Base-by-base conservation (phyloP, 805 yeast genomes). In the Millerago galiae region DNA sequence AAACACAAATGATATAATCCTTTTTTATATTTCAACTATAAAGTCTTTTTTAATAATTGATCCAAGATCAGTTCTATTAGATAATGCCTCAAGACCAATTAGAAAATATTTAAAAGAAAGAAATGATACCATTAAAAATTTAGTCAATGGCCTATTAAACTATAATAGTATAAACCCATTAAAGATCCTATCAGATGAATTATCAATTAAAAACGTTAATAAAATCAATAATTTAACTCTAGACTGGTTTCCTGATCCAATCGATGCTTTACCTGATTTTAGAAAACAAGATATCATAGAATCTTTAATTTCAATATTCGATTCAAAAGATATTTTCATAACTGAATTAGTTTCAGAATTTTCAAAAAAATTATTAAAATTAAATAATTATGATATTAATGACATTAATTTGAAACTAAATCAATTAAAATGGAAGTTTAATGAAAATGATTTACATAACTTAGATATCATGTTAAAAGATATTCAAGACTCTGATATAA, bases 261-360 rank as follows among this genome's bases (percentile, higher is more conserved):
- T 85, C 13, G 96, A 88, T 63, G 95, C 96, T 0, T 72, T 89
- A n/a, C 86, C 90, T 0, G 95, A 87, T 59, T 88, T 84, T 63
- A 72, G 75, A 35, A 75, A 77, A 46, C 73, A 76, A 34, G 95
- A 86, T 54, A 73, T 81, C 5, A 78, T 88, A 17, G 88, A 80
- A 48, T 75, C 87, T 0, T 65, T 88, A 27, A 70, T 84, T 2
- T 77, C 90, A 1, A 75, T 88, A 1, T 83, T 79, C 61, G 91
- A 85, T 37, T 72, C 79, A 48, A 81, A 81, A 49, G 81, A 75
- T 13, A 66, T 74, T 1, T 82, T 87, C 49, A 71, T 85, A 35
- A 68, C 72, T 28, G 93, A 83, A 52, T 74, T 88, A 45, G 74
- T 79, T 3, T 65, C 65, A 12, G 65, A 79, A 1, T 80, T 86